Evolutionary conservation across 768 basidiomycete species (phyloP).

Genomic region (Tylopilus vinaceipallidus): DNA sequence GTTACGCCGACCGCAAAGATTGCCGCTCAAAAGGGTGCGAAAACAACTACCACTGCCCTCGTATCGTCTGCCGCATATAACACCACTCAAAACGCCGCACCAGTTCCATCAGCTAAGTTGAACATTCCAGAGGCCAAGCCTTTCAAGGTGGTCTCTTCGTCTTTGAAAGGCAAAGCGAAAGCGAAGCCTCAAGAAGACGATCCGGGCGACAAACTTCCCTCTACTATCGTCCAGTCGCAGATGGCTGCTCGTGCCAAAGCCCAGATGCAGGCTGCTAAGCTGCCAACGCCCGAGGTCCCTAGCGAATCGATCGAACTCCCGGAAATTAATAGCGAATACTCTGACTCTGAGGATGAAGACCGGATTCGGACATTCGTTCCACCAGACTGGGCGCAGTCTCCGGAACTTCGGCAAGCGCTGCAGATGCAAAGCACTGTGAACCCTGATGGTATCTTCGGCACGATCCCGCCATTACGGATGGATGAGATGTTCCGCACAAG

Average conservation of each 20-base stretch:
- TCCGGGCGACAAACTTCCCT: slow-evolving; percentile 48
- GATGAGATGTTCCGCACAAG: slow-evolving; percentile 87
- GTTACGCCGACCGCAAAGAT: slow-evolving; percentile 26
- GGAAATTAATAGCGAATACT: slow-evolving; percentile 96
- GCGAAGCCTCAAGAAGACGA: slow-evolving; percentile 47
- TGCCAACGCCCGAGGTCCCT: slow-evolving; percentile 47
- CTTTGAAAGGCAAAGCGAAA: slow-evolving; percentile 51
- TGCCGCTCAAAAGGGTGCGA: slow-evolving; percentile 36
- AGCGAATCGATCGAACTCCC: slow-evolving; percentile 90
- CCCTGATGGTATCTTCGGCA: slow-evolving; percentile 90
- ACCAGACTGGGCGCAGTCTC: slow-evolving; percentile 91
- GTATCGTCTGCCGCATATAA: slow-evolving; percentile 41
- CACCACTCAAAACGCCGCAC: slow-evolving; percentile 32
- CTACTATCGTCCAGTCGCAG: slow-evolving; percentile 60
- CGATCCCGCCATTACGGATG: slow-evolving; percentile 83
- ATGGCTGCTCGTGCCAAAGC: slow-evolving; percentile 73
- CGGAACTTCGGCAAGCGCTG: slow-evolving; percentile 76
- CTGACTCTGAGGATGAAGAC: slow-evolving; percentile 91
- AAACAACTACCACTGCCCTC: slow-evolving; percentile 32
- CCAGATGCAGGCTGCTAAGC: slow-evolving; percentile 57
- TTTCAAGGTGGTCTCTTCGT: slow-evolving; percentile 36
- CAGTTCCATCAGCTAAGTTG: slow-evolving; percentile 29
- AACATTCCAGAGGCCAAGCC: slow-evolving; percentile 32
- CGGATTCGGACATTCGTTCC: slow-evolving; percentile 69
- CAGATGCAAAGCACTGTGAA: slow-evolving; percentile 83